A percentile compares a stretch with the other conserved stretches of the same genome.
phyloP scores from a whole-genome alignment of 768 basidiomycete species.

The Paxillus ammoniavirescens region DNA sequence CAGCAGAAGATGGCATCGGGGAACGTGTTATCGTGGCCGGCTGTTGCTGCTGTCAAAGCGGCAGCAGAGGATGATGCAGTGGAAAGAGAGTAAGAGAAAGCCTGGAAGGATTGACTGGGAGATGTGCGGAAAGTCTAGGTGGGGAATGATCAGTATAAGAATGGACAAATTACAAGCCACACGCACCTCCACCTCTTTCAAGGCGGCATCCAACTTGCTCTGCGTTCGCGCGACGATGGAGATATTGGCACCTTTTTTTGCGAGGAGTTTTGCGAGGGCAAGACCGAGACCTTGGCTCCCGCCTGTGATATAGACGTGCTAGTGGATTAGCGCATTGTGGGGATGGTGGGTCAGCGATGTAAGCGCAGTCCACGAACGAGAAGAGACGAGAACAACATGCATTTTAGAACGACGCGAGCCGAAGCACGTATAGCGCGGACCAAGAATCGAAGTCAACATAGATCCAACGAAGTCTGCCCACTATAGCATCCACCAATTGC shows the following conservation, averaged over 20 bases:
- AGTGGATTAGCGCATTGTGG: neutral
- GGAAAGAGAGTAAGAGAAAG: conserved; percentile 66
- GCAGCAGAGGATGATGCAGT: conserved; percentile 49
- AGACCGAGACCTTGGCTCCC: conserved; percentile 82
- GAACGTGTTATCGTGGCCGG: conserved; percentile 48
- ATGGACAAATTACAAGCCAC: too few species aligned
- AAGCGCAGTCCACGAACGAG: neutral
- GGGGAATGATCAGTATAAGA: neutral
- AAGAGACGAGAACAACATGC: neutral
- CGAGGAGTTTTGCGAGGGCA: conserved; percentile 64
- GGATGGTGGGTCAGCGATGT: neutral
- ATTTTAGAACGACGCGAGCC: neutral
- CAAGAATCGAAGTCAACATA: neutral
- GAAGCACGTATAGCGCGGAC: neutral
- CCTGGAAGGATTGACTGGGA: conserved; percentile 59
- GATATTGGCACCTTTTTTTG: conserved; percentile 71
- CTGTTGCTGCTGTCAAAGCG: conserved; percentile 62
- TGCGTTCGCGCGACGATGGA: conserved; percentile 83
- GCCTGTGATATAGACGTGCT: conserved; percentile 89
- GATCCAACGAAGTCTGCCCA: conserved; percentile 42
- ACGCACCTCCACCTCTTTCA: conserved; percentile 64
- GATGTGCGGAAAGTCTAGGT: conserved; percentile 49
- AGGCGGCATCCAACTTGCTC: conserved; percentile 56
- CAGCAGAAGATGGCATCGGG: conserved; percentile 82
- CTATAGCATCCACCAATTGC: conserved; percentile 28